A percentile compares a stretch with the other conserved stretches of the same genome.
Conservation (phyloP, 768 basidiomycete species). For the Sutorius australiensis region DNA sequence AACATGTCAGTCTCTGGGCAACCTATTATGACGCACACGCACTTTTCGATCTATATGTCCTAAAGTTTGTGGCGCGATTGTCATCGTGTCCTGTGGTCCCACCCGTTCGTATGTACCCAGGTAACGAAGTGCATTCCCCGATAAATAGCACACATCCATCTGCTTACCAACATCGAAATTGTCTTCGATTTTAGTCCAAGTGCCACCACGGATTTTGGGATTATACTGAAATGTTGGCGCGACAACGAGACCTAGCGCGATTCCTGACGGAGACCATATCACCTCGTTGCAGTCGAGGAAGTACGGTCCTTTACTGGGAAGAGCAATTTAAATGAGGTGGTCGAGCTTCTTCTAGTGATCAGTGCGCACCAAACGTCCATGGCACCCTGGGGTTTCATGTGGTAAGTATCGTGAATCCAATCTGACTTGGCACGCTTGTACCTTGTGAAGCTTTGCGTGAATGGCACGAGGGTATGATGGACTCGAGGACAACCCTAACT, state of each 20-base stretch:
- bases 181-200: constrained; percentile 14
- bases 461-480: not conserved
- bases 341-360: not conserved
- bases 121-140: constrained; percentile 8
- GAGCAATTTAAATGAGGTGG: not conserved
- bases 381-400: constrained; percentile 3
- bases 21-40: not conserved
- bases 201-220: constrained; percentile 14
- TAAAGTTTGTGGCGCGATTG: constrained; percentile 11
- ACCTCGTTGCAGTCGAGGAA: constrained; percentile 15
- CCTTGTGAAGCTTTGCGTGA: constrained; percentile 11
- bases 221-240: constrained; percentile 26
- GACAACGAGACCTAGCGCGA: constrained; percentile 24
- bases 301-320: constrained; percentile 10
- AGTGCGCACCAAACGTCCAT: constrained; percentile 8
- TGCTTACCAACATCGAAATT: constrained; percentile 11
- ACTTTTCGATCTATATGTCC: constrained; percentile 11
- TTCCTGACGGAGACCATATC: constrained; percentile 22
- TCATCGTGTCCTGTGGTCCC: constrained; percentile 8
- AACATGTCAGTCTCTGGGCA: not conserved
- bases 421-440: constrained; percentile 1
- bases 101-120: constrained; percentile 28
- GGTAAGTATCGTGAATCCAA: not conserved
- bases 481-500: constrained; percentile 9
- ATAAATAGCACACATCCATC: constrained; percentile 20